A percentile compares a stretch with the other conserved stretches of the same genome.
Evolutionary conservation across 176 grass and related monocot species (phyloP).

Genomic region (Puccinellia tenuiflora): DNA sequence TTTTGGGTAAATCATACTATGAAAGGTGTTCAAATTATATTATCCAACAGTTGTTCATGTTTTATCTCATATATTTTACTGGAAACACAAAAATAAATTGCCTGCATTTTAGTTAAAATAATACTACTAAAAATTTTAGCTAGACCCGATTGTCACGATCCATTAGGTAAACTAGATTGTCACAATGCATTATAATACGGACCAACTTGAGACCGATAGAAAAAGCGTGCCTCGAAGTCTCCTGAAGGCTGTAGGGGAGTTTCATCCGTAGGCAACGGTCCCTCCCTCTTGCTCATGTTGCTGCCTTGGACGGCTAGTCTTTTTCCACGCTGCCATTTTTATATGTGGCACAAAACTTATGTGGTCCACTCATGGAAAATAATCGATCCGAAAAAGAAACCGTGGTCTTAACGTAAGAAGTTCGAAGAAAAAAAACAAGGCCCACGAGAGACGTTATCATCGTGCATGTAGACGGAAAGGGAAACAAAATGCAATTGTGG

Average conservation of each 20-base stretch:
- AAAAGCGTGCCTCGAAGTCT: not conserved
- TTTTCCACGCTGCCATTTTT: constrained; percentile 32
- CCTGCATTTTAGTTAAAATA: not conserved
- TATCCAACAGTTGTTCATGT: not conserved
- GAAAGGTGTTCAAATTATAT: not conserved
- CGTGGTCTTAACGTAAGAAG: not conserved
- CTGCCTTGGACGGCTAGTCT: not conserved
- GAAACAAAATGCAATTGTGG: constrained; percentile 24
- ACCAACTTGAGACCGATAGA: not conserved
- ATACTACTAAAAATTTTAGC: not conserved
- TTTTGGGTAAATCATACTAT: not conserved
- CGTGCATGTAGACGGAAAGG: not conserved
- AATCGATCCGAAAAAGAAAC: not conserved
- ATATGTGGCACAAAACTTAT: not conserved
- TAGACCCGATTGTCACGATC: not conserved
- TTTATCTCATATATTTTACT: not conserved
- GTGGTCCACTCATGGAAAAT: not conserved
- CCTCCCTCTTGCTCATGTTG: not conserved
- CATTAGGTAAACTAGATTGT: not conserved
- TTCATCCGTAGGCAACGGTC: not conserved
- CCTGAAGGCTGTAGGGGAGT: not conserved
- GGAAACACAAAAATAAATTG: not conserved
- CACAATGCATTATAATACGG: not conserved
- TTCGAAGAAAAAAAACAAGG: not conserved
- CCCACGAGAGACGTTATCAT: not conserved